Base-by-base conservation (phyloP, 2,329 filamentous ascomycete genomes). In the Epichloe baconii region DNA sequence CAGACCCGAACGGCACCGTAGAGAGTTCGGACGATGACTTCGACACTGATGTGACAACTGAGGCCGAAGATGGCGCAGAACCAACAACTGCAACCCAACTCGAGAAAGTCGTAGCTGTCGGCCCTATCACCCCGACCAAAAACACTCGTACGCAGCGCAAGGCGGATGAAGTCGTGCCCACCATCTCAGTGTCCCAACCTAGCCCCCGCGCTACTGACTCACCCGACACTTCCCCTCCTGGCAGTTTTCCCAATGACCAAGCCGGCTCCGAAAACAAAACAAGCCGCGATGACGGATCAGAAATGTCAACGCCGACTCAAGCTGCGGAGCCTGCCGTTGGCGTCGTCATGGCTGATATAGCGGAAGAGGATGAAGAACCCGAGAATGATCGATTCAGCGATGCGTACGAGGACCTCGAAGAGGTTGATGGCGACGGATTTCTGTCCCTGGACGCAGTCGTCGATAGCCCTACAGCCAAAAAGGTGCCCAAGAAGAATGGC, bases 391-490 rank as follows among this genome's bases (percentile, higher is more conserved):
- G 86, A 23, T 90, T 87, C 62, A 88, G 83, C 56, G 86, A 90
- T 65, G 86, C 86, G 1, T 83, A 83, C 50, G 86, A 90, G 65
- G 83, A 88, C 54, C 69, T 85, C 0, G 79, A 78, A 0, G 82
- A 87, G 14, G 61, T 74, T 4, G 82, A 85, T 40, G 77, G 76
- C 2, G 77, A 78, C 45, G 85, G 83, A 0, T 90, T 88, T 59
- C 73, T 80, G 60, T 89, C 85, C 4, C 71, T 90, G 7, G 77
- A 89, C 64, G 86, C 86, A 11, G 78, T 89, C 8, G 75, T 88
- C 1, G 77, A 82, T 19, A 80, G 75, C 45, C 80, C 84, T 11
- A 50, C 59, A n/a, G 49, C 57, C 3, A 56, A 56, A 15, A 63
- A 60, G 44, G 46, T 59, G 3, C 50, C 58, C 15, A 58, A 60